Base-by-base conservation (phyloP, 106 monocot genomes). In the Dendrobium officinale region DNA sequence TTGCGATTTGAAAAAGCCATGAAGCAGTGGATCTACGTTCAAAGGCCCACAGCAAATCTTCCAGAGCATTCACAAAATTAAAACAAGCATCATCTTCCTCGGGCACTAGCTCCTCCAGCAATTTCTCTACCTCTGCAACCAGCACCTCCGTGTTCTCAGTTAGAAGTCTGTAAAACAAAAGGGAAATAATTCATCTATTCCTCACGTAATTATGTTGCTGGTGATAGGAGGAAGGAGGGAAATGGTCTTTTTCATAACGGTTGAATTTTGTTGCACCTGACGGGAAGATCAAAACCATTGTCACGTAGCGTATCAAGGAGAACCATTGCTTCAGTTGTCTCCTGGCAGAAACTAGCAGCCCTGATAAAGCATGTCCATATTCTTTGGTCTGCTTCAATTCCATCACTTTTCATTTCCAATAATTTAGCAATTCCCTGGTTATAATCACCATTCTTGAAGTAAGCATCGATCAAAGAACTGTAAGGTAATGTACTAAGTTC, bases 301-400 rank as follows among this genome's bases (percentile, higher is more conserved):
- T 93, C 87, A 33, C 42, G 41, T 75, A 99, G 77, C 61, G 86
- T 78, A 78, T 86, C 78, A 42, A 99, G 87, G 68, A 99, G 93
- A 51, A 82, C 42, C 73, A 93, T 83, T 41, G 89, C 87, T 73
- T 91, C 86, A 81, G 79, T 72, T 68, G 87, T 93, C 81, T 93
- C 81, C 55, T 88, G 81, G 47, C 98, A 99, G 75, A 93, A 82
- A 87, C 95, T 99, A 67, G 98, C 95, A 83, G 91, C 98, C 73
- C 98, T 89, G 17, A 99, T 84, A 85, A 99, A 87, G 80, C 94
- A 91, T 80, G 98, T 99, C 98, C 98, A 99, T 67, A 99, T 90
- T 80, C 87, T 93, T 68, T 99, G 91, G 49, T 99, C 98, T 42
- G 88, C 91, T 79, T 93, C 91, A 70, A 93, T 5, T 40, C 95